A percentile compares a stretch with the other conserved stretches of the same genome.
phyloP scores from a whole-genome alignment of 2,329 filamentous ascomycete genomes.

The Tolypocladium nubicola region DNA sequence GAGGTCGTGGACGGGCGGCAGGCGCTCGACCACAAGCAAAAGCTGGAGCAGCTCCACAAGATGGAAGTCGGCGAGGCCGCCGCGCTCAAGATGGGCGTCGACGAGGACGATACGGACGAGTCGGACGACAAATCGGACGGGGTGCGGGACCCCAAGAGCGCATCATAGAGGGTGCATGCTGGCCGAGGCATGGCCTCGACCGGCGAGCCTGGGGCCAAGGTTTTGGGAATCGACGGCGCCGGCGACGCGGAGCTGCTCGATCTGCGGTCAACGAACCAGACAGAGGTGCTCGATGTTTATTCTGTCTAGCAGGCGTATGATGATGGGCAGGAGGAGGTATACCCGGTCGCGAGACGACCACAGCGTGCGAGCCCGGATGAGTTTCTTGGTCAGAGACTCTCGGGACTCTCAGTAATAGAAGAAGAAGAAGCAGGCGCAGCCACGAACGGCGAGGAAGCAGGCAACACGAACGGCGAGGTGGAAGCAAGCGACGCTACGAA shows the following conservation, averaged over 20 bases:
- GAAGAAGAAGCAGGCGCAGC: neutral
- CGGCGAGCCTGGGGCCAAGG: neutral
- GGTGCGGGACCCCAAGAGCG: slow-evolving; percentile 11
- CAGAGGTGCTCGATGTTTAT: neutral
- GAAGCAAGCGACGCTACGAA: neutral
- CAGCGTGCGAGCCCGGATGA: neutral
- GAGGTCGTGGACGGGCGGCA: slow-evolving; percentile 34
- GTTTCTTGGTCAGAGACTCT: neutral
- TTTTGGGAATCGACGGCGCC: neutral
- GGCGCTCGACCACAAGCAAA: slow-evolving; percentile 34
- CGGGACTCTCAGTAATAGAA: neutral
- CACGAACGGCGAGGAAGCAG: neutral
- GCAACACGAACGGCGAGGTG: neutral
- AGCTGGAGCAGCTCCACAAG: slow-evolving; percentile 41
- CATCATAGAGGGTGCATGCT: slow-evolving; percentile 20
- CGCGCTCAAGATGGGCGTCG: slow-evolving; percentile 31
- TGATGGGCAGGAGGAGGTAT: neutral
- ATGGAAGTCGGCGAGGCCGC: slow-evolving; percentile 51
- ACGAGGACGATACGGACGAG: slow-evolving; percentile 28
- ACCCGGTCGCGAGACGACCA: neutral
- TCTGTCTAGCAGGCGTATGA: neutral
- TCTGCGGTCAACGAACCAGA: neutral
- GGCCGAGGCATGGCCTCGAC: neutral
- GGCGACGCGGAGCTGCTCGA: neutral
- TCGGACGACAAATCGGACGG: slow-evolving; percentile 16